Percentiles rank a stretch among this genome's conserved stretches.
These are phyloP conservation scores for Monosporascus sp. DNA, from an alignment of 2,329 filamentous ascomycete genomes.

Conservation along the genomic window DNA sequence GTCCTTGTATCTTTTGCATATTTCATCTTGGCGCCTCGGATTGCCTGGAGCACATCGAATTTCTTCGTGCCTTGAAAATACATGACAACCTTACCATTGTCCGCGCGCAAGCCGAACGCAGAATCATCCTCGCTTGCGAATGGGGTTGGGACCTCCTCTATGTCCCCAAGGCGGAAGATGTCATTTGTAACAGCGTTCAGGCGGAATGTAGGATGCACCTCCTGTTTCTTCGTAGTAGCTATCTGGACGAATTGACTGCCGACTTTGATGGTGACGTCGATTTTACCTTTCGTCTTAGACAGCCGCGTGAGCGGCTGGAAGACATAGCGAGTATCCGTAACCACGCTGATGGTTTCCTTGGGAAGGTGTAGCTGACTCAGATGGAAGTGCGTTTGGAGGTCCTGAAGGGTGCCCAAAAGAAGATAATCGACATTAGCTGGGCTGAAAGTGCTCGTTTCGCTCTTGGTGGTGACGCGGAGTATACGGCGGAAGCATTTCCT, in stretches of 20 bases:
- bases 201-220: constrained; percentile 57
- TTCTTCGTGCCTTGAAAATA: constrained; percentile 65
- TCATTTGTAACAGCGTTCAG: constrained; percentile 63
- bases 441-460: constrained; percentile 55
- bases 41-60: constrained; percentile 56
- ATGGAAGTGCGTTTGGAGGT: constrained; percentile 62
- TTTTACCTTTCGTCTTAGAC: constrained; percentile 65
- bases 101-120: constrained; percentile 61
- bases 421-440: constrained; percentile 62
- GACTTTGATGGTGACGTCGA: constrained; percentile 64
- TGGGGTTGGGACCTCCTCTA: constrained; percentile 61
- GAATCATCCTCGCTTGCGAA: constrained; percentile 62
- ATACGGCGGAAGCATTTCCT: constrained; percentile 62
- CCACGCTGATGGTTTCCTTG: constrained; percentile 64
- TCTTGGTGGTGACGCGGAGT: constrained; percentile 56
- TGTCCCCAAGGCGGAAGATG: constrained; percentile 62
- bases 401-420: constrained; percentile 59
- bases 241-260: constrained; percentile 66
- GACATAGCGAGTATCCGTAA: constrained; percentile 60
- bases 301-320: constrained; percentile 61
- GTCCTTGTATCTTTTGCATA: constrained; percentile 58
- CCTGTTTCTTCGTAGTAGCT: constrained; percentile 63
- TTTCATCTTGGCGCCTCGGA: constrained; percentile 58
- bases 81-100: constrained; percentile 67
- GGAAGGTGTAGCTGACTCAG: constrained; percentile 61